Conservation (phyloP, 129 eudicot genomes). For the Heracleum sosnowskyi region DNA sequence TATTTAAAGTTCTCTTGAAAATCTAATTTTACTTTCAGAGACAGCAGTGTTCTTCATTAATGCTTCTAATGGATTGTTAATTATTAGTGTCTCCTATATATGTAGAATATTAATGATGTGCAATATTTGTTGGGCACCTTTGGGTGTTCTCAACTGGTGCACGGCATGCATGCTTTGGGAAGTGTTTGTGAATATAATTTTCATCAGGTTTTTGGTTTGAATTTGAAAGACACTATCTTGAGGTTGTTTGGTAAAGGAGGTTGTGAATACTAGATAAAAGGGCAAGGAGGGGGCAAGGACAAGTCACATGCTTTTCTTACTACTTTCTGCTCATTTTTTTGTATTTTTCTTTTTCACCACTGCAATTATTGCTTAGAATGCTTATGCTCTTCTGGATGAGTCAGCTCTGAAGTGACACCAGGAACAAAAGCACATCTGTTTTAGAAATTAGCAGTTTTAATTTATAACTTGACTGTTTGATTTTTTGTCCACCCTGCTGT, state of each 20-base stretch:
- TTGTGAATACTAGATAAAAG: not conserved
- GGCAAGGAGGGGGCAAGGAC: too few species aligned
- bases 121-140: not conserved
- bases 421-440: not conserved
- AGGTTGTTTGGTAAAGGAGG: not conserved
- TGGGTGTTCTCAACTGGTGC: not conserved
- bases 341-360: not conserved
- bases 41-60: too few species aligned
- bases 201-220: not conserved
- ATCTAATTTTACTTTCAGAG: too few species aligned
- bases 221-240: not conserved
- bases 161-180: not conserved
- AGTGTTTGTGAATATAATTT: too few species aligned
- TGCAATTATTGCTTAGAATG: not conserved
- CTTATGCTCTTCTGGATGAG: not conserved
- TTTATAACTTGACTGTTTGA: not conserved
- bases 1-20: not conserved
- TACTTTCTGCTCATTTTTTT: not conserved
- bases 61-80: not conserved
- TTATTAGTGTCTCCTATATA: not conserved
- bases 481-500: not conserved
- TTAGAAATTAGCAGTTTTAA: not conserved
- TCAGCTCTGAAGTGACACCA: not conserved
- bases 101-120: not conserved
- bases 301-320: not conserved